Base-by-base conservation (phyloP, 2,329 filamentous ascomycete genomes). In the Paracoccidioides lutzii region DNA sequence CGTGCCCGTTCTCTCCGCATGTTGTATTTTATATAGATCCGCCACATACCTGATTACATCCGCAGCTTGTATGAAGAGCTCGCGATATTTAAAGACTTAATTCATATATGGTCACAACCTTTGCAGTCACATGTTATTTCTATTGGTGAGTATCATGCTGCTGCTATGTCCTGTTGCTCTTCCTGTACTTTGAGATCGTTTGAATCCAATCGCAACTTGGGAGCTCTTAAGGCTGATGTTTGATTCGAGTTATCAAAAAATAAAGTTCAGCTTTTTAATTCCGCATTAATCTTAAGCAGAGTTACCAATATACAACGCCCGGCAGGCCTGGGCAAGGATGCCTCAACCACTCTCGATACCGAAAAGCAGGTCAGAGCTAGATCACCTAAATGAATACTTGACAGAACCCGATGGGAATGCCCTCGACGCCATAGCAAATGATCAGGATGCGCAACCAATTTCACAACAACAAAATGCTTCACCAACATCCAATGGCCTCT, bases 401-500 rank as follows among this genome's bases (percentile, higher is more conserved):
- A 60, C 57, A 14, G 59, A 63, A n/a, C 52, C 45, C 8, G 45
- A 56, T 28, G 46, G 43, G 32, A 56, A 54, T 14, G 59, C 60
- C 30, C 57, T 74, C 28, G 75, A 75, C 46, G 66, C 60, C 22
- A 58, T 57, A 35, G 59, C 75, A 38, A 32, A 58, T 50, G 35
- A 70, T 40, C 66, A 30, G 60, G 65, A 54, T 38, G 44, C n/a
- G 28, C 33, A 33, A 38, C 66, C 72, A 78, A 79, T 57, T 78
- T 81, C 6, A 64, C 62, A 41, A 60, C 58, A 22, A 14, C 59
- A 59, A 69, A 52, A 63, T 55, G 65, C 71, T 2, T 68, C 67
- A 4, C 66, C 72, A n/a, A 68, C 73, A 45, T 84, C 77, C 65
- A 75, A 82, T 52, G 66, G 76, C 60, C 59, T 90, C 50, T 94